Evolutionary conservation across 306 rosid species (phyloP), one percentile per base, ranked within the genome.

Genomic region (Bauhinia variegata): DNA sequence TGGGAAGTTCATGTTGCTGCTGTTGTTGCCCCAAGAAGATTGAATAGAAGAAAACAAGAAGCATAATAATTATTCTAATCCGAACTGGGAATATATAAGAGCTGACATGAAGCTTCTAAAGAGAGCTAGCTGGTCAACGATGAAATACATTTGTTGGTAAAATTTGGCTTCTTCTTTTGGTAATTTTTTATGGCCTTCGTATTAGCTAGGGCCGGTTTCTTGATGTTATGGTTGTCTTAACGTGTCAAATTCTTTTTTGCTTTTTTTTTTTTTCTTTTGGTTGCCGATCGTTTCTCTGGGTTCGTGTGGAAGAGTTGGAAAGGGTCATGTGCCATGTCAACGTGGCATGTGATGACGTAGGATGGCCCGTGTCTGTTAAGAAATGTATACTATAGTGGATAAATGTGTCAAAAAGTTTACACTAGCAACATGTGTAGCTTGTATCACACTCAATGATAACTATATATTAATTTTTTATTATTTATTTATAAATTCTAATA

Each of bases 151-250:
- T 58, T 52, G 9, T 60, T 51, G 71, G 67, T 78, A 60, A 54
- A 72, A 3, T 3, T 58, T 76, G 88, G 78, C 70, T 60, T 65
- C 33, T 62, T 83, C 30, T 28, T 23, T 23, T 54, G 55, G 53
- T 49, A 8, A 63, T 55, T 49, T 56, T 60, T 34, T 8, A n/a
- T 32, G 66, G 54, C 28, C 18, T 14, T 36, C n/a, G 8, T 31
- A 74, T 73, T 23, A n/a, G 59, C 11, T 51, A 39, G 12, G 83
- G 88, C 88, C 88, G 88, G 88, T 77, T 84, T 77, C 78, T 81
- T 80, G 77, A 70, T 74, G 77, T 32, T 63, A 33, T 83, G 77
- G 72, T 54, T 80, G 85, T 70, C 75, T 83, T 79, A 80, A 77
- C 78, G 56, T 73, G 85, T 83, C 56, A 16, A 43, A 18, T 34